Evolutionary conservation across 78 protist species (phyloP).

Genomic region (Andalucia godoyi): DNA sequence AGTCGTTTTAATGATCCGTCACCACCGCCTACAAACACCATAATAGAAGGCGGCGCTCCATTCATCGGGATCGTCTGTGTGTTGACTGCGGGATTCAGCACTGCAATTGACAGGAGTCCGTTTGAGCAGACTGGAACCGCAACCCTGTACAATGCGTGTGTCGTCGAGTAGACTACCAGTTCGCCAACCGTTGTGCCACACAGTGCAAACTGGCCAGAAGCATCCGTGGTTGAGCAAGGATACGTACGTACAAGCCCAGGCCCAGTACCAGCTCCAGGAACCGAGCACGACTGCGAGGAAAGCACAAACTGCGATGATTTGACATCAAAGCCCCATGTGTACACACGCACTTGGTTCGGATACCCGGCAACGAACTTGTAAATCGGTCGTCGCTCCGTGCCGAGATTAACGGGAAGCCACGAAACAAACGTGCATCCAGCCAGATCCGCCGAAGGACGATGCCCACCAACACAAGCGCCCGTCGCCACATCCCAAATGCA

Average conservation of each 20-base stretch:
- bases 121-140: background rate
- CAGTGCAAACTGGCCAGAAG: background rate
- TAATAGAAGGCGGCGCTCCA: too few species aligned
- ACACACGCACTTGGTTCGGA: background rate
- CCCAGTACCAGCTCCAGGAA: background rate
- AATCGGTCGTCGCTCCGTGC: background rate
- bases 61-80: too few species aligned
- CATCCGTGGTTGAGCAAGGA: background rate
- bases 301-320: background rate
- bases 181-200: constrained; percentile 1
- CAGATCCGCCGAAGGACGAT: background rate
- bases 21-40: too few species aligned
- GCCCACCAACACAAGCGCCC: background rate
- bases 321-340: background rate
- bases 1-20: too few species aligned
- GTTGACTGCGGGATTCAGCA: too few species aligned
- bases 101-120: background rate
- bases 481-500: background rate
- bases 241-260: background rate
- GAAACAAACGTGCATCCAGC: background rate
- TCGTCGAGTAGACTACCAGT: background rate
- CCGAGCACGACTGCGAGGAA: background rate
- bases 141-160: background rate
- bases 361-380: background rate
- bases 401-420: background rate